Conservation (phyloP, 257 asterid genomes). For the Cinchona pubescens region DNA sequence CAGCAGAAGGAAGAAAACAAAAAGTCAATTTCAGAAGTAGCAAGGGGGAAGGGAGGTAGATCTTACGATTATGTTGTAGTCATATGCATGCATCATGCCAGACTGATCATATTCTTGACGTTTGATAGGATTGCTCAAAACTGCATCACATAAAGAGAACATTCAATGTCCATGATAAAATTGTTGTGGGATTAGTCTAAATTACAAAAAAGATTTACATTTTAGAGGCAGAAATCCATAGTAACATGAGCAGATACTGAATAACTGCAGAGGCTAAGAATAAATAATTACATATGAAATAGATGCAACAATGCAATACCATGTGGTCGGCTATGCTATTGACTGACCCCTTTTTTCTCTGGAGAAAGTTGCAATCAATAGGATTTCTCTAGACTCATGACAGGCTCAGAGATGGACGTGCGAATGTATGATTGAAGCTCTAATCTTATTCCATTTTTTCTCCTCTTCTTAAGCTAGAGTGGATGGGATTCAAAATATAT, state of each 20-base stretch:
- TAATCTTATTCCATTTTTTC: neutral
- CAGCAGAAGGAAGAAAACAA: neutral
- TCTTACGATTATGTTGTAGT: constrained; percentile 61
- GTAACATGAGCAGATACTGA: neutral
- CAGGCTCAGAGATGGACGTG: neutral
- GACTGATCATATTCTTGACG: constrained; percentile 83
- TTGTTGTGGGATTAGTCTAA: neutral
- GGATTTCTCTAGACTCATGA: neutral
- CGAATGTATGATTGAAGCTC: neutral
- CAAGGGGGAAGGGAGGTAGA: neutral
- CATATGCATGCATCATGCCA: constrained; percentile 61
- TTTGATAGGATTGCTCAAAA: constrained; percentile 78
- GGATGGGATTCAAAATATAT: neutral
- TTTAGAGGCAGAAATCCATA: neutral
- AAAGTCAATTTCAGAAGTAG: constrained; percentile 2
- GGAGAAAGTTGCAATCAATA: too few species aligned
- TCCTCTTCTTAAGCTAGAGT: neutral
- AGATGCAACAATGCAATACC: neutral
- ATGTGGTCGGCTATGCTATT: too few species aligned
- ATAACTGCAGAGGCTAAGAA: neutral
- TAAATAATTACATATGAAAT: too few species aligned
- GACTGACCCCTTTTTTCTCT: too few species aligned
- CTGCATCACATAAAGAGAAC: constrained; percentile 41
- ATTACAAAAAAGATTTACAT: neutral
- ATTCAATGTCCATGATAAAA: neutral